A percentile compares a stretch with the other conserved stretches of the same genome.
Conservation (phyloP, 805 yeast genomes). For the Candida saitoana region DNA sequence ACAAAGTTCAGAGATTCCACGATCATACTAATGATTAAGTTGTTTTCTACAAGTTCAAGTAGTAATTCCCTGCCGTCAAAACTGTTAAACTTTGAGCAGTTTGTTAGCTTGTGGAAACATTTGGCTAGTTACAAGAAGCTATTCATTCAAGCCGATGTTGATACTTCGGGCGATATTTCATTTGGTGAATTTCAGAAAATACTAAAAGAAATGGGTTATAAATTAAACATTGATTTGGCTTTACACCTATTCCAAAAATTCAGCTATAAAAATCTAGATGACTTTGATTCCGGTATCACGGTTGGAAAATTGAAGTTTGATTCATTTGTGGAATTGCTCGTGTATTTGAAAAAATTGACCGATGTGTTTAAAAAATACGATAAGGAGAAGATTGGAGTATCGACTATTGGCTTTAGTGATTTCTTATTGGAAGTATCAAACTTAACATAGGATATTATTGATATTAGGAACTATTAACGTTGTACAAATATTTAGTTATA, state of each 20-base stretch:
- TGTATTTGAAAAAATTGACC: constrained; percentile 71
- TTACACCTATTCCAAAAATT: constrained; percentile 56
- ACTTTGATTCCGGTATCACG: constrained; percentile 18
- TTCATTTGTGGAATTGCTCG: constrained; percentile 74
- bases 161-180: constrained; percentile 56
- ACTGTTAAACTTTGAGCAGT: constrained; percentile 51
- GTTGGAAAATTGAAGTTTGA: constrained; percentile 63
- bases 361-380: constrained; percentile 77
- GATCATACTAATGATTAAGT: constrained; percentile 55
- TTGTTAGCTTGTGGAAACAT: constrained; percentile 65
- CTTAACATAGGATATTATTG: constrained; percentile 14
- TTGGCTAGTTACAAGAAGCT: constrained; percentile 62
- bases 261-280: constrained; percentile 33
- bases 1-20: constrained; percentile 60
- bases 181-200: constrained; percentile 62
- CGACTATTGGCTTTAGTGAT: constrained; percentile 61
- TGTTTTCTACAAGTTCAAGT: constrained; percentile 44
- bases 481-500: too few relatives aligned
- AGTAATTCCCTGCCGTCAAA: constrained; percentile 14
- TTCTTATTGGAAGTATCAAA: constrained; percentile 53
- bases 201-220: constrained; percentile 62
- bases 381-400: constrained; percentile 67
- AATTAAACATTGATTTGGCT: constrained; percentile 52
- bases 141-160: constrained; percentile 59
- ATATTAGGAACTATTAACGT: too few relatives aligned